Base-by-base conservation (phyloP, 1,284 basidiomycete genomes). In the Pseudozyma sp. region DNA sequence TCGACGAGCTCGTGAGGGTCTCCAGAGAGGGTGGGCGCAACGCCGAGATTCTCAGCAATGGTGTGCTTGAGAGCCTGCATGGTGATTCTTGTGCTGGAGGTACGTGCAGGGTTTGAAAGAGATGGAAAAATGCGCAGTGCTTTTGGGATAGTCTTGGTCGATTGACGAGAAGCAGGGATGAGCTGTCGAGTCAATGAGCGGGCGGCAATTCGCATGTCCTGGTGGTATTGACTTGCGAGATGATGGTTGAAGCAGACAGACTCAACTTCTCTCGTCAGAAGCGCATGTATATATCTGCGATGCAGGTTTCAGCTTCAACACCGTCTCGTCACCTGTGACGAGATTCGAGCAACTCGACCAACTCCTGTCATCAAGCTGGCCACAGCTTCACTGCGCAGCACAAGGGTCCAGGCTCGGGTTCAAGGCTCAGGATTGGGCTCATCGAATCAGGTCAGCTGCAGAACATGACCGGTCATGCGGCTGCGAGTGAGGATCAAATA, bases 1-100 rank as follows among this genome's bases (percentile, higher is more conserved):
- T 59, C 63, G 35, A 59, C 63, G 11, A 66, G 57, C 43, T 66
- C 21, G 38, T 66, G 63, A 10, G 63, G 63, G 25, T 66, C 63
- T 19, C 52, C 56, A 16, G 63, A 66, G 9, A 59, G 57, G 5
- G 63, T 66, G 5, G 63, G 63, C 19, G 63, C 63, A 8, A 66
- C 63, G 10, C 63, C 63, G 14, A 66, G 52, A 35, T 66, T 66
- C 19, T 66, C 63, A 18, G 63, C 63, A 25, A 66, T 66, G 3
- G 63, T 59, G 13, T 47, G 38, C 18, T 66, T 66, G 63, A 66
- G 40, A 6, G 52, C 52, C 47, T 66, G 39, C 63, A 66, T 66
- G 5, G 12, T 53, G 18, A 42, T 13, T 8, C 45, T 14, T 11
- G 39, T 39, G 39, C 39, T 34, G 13, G 44, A 31, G 13, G 25